Evolutionary conservation across 306 rosid genomes (phyloP), one percentile per base, ranked within the genome.

Genomic region (Nissolia schottii): DNA sequence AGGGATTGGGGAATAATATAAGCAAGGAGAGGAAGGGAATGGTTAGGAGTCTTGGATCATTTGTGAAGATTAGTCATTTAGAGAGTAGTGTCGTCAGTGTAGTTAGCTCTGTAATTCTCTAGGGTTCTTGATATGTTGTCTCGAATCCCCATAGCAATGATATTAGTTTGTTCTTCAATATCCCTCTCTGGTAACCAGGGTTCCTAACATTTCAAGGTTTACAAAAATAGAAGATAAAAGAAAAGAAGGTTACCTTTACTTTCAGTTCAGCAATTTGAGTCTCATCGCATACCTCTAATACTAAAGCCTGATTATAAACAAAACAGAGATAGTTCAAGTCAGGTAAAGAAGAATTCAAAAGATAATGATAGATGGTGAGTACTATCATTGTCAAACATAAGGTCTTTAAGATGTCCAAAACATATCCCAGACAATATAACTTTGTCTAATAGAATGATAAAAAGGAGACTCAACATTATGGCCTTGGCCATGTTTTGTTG

Each of bases 271-370:
- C 95, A 27, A 91, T 64, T 59, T 91, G 82, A 66, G 95, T 88
- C 85, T 91, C 97, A 22, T 91, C 95, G 49, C 95, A 91, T 32
- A 91, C 97, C 70, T 88, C 92, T 75, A 83, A 84, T 64, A 91
- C 66, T 79, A 91, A 74, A n/a, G 87, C 95, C 95, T 91, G 79
- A 71, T 75, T 59, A 77, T 70, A 56, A 6, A 20, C 59, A 70
- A 71, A 48, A 15, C 71, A 77, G 75, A 34, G 62, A 24, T 0
- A 14, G 7, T 62, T 70, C 78, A 82, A 73, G 66, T 79, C 56
- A 79, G 74, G 75, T 48, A 27, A 50, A 38, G 70, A 34, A 24
- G 20, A 57, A 23, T 60, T 62, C 24, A 34, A 54, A 80, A 65
- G 20, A 64, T 41, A 40, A 73, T 50, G 18, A 48, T 61, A 32